phyloP scores from a whole-genome alignment of 2,329 filamentous ascomycete genomes.

The Drechslerella dactyloides region DNA sequence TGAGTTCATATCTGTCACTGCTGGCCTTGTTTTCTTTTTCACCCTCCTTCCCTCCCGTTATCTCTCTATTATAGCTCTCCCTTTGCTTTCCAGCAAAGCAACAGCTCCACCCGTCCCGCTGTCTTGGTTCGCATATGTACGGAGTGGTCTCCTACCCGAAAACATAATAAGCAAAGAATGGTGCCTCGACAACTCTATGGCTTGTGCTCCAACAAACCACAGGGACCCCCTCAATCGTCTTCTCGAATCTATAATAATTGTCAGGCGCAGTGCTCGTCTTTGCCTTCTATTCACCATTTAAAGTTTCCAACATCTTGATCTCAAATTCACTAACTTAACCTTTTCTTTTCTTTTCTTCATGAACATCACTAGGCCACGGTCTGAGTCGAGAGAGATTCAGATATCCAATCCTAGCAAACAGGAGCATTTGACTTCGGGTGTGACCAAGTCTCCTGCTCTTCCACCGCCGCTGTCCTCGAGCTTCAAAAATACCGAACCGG shows the following conservation, averaged over 20 bases:
- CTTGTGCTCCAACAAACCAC: conserved; percentile 48
- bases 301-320: conserved; percentile 35
- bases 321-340: conserved; percentile 28
- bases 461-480: conserved; percentile 28
- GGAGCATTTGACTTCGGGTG: conserved; percentile 44
- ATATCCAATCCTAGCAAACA: conserved; percentile 33
- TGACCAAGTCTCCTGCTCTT: conserved; percentile 36
- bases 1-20: conserved; percentile 50
- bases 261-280: conserved; percentile 30
- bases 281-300: conserved; percentile 40
- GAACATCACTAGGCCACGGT: conserved; percentile 22
- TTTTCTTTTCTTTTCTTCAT: conserved; percentile 15
- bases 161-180: conserved; percentile 31
- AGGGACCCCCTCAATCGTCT: conserved; percentile 21
- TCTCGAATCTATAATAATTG: conserved; percentile 41
- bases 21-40: conserved; percentile 33
- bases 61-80: conserved; percentile 9
- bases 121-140: conserved; percentile 37
- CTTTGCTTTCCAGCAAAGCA: conserved; percentile 14
- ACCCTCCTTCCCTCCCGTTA: neutral
- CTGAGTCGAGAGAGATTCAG: conserved; percentile 26
- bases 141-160: conserved; percentile 31
- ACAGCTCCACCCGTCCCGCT: conserved; percentile 27
- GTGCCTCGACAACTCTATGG: conserved; percentile 35
- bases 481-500: conserved; percentile 32